Percentiles rank a stretch among this genome's conserved stretches.
phyloP scores from a whole-genome alignment of 164 flowering plant genomes.

The Chloranthus sessilifolius region DNA sequence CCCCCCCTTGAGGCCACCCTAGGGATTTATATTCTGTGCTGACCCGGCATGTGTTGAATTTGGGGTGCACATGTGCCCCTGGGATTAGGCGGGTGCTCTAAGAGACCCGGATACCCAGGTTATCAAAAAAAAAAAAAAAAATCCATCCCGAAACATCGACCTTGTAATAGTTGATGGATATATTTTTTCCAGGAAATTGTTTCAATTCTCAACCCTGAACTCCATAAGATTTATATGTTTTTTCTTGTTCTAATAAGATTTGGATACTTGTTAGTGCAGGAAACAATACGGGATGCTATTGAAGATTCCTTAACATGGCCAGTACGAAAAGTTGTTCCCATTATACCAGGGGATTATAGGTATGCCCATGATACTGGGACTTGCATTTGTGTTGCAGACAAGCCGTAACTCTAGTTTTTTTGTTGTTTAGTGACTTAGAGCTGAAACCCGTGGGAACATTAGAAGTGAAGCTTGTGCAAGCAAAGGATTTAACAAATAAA shows the following conservation, averaged over 20 bases:
- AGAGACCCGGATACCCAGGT: too few species aligned
- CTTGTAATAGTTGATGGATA: too few species aligned
- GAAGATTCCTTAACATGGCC: conserved; percentile 98
- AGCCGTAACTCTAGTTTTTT: too few species aligned
- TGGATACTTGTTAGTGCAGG: conserved; percentile 35
- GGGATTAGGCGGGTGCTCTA: too few species aligned
- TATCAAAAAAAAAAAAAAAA: too few species aligned
- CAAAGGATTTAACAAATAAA: conserved; percentile 82
- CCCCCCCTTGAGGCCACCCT: too few species aligned
- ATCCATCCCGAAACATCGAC: too few species aligned
- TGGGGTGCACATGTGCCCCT: too few species aligned
- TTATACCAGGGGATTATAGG: conserved; percentile 98
- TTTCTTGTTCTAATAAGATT: neutral
- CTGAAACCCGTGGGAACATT: conserved; percentile 87
- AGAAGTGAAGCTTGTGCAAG: conserved; percentile 98
- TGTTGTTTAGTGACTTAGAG: conserved; percentile 69
- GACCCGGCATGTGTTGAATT: too few species aligned
- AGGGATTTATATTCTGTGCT: too few species aligned
- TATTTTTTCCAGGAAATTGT: too few species aligned
- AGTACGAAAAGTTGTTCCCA: conserved; percentile 84
- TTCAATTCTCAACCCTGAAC: too few species aligned
- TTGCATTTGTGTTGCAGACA: neutral
- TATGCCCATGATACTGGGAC: conserved; percentile 15
- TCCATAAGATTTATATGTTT: neutral
- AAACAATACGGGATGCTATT: conserved; percentile 76